Percentiles rank a stretch among this genome's conserved stretches.
phyloP scores from a whole-genome alignment of 2,329 filamentous ascomycete genomes.

The Diplodia scrobiculata region DNA sequence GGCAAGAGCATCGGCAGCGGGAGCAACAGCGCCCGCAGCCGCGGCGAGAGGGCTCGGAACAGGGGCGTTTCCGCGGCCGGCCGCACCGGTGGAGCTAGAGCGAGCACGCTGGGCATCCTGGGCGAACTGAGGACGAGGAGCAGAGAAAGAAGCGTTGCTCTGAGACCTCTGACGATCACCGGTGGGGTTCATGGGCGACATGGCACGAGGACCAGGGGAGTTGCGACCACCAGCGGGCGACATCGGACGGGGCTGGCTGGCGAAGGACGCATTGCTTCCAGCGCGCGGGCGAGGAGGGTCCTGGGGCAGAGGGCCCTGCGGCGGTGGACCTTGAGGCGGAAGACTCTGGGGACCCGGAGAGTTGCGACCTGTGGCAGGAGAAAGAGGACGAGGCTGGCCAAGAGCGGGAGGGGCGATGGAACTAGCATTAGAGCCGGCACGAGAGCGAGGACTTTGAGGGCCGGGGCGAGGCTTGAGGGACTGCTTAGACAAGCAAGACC shows the following conservation, averaged over 20 bases:
- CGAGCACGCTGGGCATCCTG: constrained; percentile 36
- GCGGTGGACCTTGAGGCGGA: constrained; percentile 45
- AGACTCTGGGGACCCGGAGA: constrained; percentile 45
- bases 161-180: constrained; percentile 40
- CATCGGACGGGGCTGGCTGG: constrained; percentile 37
- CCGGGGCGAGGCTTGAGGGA: constrained; percentile 80
- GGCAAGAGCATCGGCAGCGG: constrained; percentile 28
- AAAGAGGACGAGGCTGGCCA: constrained; percentile 42
- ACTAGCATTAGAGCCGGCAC: constrained; percentile 31
- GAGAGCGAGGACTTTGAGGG: constrained; percentile 41
- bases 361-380: constrained; percentile 46
- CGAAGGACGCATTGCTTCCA: constrained; percentile 46
- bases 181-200: constrained; percentile 45
- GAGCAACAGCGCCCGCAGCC: not conserved
- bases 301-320: not conserved
- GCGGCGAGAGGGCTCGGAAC: constrained; percentile 44
- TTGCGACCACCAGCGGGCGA: constrained; percentile 50
- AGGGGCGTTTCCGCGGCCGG: constrained; percentile 36
- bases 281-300: constrained; percentile 40
- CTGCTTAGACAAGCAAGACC: constrained; percentile 88
- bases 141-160: constrained; percentile 44
- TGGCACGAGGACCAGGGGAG: constrained; percentile 52
- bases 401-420: constrained; percentile 33
- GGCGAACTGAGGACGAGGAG: constrained; percentile 29
- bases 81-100: constrained; percentile 38